A percentile compares a stretch with the other conserved stretches of the same genome.
Conservation (phyloP, 345 rosid genomes). For the Pugionium cornutum region DNA sequence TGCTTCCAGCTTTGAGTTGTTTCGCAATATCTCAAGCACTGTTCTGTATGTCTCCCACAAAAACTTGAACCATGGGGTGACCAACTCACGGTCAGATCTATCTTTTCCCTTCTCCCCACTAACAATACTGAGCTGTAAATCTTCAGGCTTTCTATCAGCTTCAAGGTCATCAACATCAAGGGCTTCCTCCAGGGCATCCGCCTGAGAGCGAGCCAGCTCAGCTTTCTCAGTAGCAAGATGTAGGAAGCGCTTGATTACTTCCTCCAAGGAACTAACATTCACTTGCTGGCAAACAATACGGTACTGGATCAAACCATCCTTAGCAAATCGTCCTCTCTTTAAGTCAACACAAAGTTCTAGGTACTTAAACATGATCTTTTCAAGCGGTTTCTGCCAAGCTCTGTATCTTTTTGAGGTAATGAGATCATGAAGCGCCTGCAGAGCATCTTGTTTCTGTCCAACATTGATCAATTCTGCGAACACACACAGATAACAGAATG, state of each 20-base stretch:
- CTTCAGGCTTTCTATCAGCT: constrained; percentile 96
- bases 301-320: constrained; percentile 95
- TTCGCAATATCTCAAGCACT: constrained; percentile 90
- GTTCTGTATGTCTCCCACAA: constrained; percentile 99
- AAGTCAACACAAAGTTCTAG: constrained; percentile 95
- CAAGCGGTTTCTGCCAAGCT: constrained; percentile 94
- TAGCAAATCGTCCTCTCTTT: constrained; percentile 89
- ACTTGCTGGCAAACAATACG: constrained; percentile 96
- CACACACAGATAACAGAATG: background rate
- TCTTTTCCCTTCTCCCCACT: constrained; percentile 99
- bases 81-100: constrained; percentile 95
- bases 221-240: constrained; percentile 97
- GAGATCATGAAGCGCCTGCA: constrained; percentile 85
- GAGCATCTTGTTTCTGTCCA: constrained; percentile 97
- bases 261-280: constrained; percentile 92
- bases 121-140: constrained; percentile 94
- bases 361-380: constrained; percentile 92
- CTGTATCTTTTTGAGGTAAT: constrained; percentile 90
- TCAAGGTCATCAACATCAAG: constrained; percentile 99
- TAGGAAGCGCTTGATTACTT: constrained; percentile 95
- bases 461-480: constrained; percentile 86
- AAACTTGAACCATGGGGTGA: constrained; percentile 99
- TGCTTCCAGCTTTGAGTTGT: constrained; percentile 96
- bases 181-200: constrained; percentile 93
- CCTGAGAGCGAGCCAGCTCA: constrained; percentile 93